Base-by-base conservation (phyloP, 164 flowering plant genomes). In the Akebia trifoliata region DNA sequence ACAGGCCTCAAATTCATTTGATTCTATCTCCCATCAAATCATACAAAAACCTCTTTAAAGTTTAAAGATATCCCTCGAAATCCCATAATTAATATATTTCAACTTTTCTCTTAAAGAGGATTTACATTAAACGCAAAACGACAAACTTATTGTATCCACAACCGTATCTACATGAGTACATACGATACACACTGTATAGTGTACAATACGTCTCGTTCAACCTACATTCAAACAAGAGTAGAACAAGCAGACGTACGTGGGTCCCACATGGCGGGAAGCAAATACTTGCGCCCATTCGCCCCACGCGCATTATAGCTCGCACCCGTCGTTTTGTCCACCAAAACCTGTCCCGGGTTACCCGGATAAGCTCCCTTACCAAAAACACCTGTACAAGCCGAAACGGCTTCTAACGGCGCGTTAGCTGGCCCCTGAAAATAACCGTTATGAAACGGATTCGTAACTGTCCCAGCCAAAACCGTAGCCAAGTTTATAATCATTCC, bases 251-350 rank as follows among this genome's bases (percentile, higher is more conserved):
- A 76, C 0, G 84, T 78, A 30, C 56, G 49, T 0, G 96, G 96
- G 72, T 88, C 87, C 96, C 96, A 84, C 84, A 88, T 82, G 26
- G 93, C 93, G 25, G 91, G 96, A 10, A 88, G 39, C 49, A 88
- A 64, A 40, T 59, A 88, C 60, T 72, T 81, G n/a, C 93, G 40
- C 8, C 90, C 86, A 39, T 75, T 74, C n/a, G 67, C 61, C 58
- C 93, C 93, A 30, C 60, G 54, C 22, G 93, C 96, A 61, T 88
- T 88, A 57, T 66, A 88, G 75, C 96, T 88, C 7, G 89, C 90
- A 1, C 84, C 81, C 1, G 70, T 75, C 0, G 54, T 26, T 76
- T 71, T 73, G 15, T 86, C 96, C 63, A 75, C 76, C 69, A 79
- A 32, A 6, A 78, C 58, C 48, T 44, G 60, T 15, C 93, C 93